phyloP scores from a whole-genome alignment of 371 early-diverging fungal species.

The Mortierella sp. region DNA sequence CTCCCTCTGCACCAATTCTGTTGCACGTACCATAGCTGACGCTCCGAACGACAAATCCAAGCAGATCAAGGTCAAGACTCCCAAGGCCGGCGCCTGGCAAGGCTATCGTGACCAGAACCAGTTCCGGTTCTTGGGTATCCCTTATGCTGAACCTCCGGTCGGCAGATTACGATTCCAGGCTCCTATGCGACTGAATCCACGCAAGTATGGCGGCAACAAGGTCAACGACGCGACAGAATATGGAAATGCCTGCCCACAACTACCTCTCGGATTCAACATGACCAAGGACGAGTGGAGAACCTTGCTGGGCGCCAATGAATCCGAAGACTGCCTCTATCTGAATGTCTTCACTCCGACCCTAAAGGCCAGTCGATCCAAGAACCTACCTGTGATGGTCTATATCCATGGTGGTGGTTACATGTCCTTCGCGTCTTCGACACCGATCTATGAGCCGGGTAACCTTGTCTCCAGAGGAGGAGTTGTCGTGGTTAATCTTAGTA shows the following conservation, averaged over 20 bases:
- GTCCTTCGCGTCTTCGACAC: constrained; percentile 12
- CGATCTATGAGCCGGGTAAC: constrained; percentile 43
- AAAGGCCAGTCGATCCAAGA: constrained; percentile 16
- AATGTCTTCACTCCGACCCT: constrained; percentile 60
- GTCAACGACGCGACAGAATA: constrained; percentile 23
- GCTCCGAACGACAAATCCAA: constrained; percentile 3
- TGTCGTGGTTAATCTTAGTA: constrained; percentile 46
- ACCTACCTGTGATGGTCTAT: constrained; percentile 56
- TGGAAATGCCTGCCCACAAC: constrained; percentile 23
- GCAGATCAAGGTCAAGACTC: constrained; percentile 34
- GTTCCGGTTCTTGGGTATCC: constrained; percentile 50
- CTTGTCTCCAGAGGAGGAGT: constrained; percentile 51
- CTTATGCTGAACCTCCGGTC: constrained; percentile 42
- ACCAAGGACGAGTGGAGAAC: neutral
- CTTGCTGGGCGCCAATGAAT: constrained; percentile 5
- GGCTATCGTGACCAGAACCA: constrained; percentile 39
- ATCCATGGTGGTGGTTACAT: constrained; percentile 36
- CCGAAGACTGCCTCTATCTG: constrained; percentile 62
- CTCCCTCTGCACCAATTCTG: constrained; percentile 23
- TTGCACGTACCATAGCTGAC: neutral
- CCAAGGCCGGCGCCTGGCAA: constrained; percentile 22
- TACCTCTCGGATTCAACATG: neutral
- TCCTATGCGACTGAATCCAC: neutral
- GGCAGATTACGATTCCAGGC: constrained; percentile 25
- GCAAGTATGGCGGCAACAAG: neutral